These are phyloP conservation scores for Daedaleopsis sinensis DNA, from an alignment of 768 basidiomycete species.

Conservation along the genomic window DNA sequence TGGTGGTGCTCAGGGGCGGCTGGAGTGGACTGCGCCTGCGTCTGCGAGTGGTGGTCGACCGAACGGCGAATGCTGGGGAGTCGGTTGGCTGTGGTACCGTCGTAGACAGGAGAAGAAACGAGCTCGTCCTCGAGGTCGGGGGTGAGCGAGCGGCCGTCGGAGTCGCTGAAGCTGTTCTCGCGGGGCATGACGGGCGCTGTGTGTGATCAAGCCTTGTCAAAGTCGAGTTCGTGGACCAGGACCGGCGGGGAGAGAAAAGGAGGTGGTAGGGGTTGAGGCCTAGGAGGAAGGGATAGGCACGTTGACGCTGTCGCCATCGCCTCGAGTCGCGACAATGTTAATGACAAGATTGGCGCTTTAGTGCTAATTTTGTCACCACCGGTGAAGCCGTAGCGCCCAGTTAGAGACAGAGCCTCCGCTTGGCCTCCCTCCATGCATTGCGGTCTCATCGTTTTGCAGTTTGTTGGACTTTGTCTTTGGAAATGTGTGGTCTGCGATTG, in stretches of 20 bases:
- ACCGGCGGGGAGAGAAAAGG: background rate
- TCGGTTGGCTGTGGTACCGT: slow-evolving; percentile 4
- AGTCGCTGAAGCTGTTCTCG: slow-evolving; percentile 69
- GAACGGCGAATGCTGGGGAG: background rate
- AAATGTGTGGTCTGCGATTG: too few relatives aligned
- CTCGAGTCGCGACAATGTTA: too few relatives aligned
- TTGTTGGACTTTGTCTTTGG: too few relatives aligned
- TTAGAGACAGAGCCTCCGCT: too few relatives aligned
- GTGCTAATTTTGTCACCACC: too few relatives aligned
- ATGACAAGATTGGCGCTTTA: too few relatives aligned
- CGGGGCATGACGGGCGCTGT: slow-evolving; percentile 50
- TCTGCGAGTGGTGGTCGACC: background rate
- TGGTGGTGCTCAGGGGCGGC: background rate
- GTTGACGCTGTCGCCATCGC: background rate
- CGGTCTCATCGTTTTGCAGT: too few relatives aligned
- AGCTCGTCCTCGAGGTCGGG: slow-evolving; percentile 59
- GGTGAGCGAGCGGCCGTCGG: slow-evolving; percentile 65
- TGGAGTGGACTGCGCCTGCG: slow-evolving; percentile 11
- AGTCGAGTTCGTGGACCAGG: background rate
- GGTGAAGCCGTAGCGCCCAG: too few relatives aligned
- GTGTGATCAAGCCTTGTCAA: background rate
- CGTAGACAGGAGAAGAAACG: slow-evolving; percentile 15
- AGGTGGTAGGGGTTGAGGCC: background rate
- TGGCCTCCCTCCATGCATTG: too few relatives aligned
- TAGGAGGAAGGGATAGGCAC: background rate